Base-by-base conservation (phyloP, 1,139 yeast genomes). In the Zygosaccharomyces pseudobailii region DNA sequence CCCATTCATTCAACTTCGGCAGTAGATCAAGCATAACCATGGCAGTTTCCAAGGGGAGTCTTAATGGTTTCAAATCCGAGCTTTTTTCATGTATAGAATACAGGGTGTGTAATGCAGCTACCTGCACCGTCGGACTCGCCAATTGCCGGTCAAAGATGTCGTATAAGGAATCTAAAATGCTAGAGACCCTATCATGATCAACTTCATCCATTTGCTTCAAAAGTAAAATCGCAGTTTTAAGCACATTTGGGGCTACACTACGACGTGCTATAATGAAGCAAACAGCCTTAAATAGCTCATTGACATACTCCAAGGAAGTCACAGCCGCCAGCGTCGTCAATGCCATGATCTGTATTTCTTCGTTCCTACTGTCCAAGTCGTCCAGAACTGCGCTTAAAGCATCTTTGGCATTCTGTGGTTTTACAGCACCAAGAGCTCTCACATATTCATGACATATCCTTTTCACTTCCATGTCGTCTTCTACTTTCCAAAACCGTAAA, bases 81-180 rank as follows among this genome's bases (percentile, higher is more conserved):
- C 54, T 57, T 20, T 71, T 72, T 43, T 85, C 92, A 3, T 89
- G 80, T 25, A 89, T 76, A 47, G 77, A 82, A 53, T 74, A 70
- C 42, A 90, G 69, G 0, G 92, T 79, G 2, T 89, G 84, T 46
- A 89, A 69, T 0, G 94, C 86, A 24, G 87, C 79, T 0, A 92
- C 75, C 1, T 85, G 84, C 6, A 89, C 88, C 2, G 76, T 65
- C 1, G 84, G 77, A 23, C 76, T 76, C 46, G 79, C 85, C 45
- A 86, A 67, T 40, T 82, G 66, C n/a, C 72, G 73, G 58, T 85
- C 84, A 47, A 90, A 70, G 6, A 70, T 68, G 9, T 73, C 78
- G 6, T 84, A 69, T 33, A 88, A 67, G 3, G 72, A 72, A 10
- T 71, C 70, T 13, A 70, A 62, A 38, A 75, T 71, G 1, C 79